A percentile compares a stretch with the other conserved stretches of the same genome.
Conservation (phyloP, 805 yeast genomes). For the Saccharomyces paradoxus region DNA sequence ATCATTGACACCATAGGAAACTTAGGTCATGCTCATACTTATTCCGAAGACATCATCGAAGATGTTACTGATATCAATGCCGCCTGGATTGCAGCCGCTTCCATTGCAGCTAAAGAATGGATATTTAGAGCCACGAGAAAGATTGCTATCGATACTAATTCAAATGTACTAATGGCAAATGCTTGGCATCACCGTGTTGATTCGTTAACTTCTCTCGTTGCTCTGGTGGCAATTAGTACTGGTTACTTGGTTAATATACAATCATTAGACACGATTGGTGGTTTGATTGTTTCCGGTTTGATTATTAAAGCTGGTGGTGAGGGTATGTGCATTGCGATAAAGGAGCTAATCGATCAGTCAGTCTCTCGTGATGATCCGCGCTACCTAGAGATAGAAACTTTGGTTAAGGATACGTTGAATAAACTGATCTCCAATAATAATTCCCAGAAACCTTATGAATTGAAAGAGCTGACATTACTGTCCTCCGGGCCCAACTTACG, state of each 20-base stretch:
- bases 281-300: conserved; percentile 68
- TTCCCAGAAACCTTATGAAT: conserved; percentile 25
- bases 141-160: conserved; percentile 66
- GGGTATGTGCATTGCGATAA: conserved; percentile 58
- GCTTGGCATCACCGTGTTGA: conserved; percentile 98
- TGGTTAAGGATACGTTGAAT: conserved; percentile 28
- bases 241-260: conserved; percentile 68
- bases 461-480: conserved; percentile 39
- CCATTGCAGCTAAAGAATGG: conserved; percentile 79
- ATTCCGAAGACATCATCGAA: conserved; percentile 27
- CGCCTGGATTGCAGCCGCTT: conserved; percentile 87
- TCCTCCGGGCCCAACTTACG: conserved; percentile 49
- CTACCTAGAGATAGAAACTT: conserved; percentile 34
- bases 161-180: conserved; percentile 85
- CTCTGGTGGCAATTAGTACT: conserved; percentile 73
- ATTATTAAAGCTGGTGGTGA: conserved; percentile 75
- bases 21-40: conserved; percentile 30
- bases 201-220: conserved; percentile 82
- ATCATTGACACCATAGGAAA: conserved; percentile 40
- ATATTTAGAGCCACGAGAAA: conserved; percentile 73
- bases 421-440: conserved; percentile 31
- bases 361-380: conserved; percentile 41
- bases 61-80: conserved; percentile 69
- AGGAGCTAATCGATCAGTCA: conserved; percentile 70
- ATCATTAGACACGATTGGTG: conserved; percentile 89